Conservation (phyloP, 2,329 filamentous ascomycete species). For the Pseudocercospora crystallina region DNA sequence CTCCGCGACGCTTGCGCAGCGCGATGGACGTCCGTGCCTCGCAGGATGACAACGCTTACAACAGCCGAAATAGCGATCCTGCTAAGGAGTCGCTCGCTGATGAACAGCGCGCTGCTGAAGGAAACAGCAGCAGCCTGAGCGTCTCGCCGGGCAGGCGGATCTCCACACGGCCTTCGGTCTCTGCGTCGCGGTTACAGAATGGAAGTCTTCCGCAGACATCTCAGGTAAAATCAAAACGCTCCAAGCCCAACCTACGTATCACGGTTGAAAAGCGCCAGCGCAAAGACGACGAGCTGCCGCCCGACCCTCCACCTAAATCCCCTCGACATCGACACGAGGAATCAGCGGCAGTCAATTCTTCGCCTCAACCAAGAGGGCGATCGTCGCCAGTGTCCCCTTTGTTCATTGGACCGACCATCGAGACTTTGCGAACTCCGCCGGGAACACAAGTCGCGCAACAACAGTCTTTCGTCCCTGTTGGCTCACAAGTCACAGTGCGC, state of each 20-base stretch:
- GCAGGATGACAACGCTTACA: constrained; percentile 5
- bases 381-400: too few species aligned
- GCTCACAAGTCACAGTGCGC: constrained; percentile 8
- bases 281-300: constrained; percentile 10
- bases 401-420: not conserved
- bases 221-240: not conserved
- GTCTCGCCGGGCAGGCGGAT: not conserved
- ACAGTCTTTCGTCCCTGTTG: constrained; percentile 6
- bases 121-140: too few species aligned
- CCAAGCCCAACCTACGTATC: constrained; percentile 23
- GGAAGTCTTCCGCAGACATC: not conserved
- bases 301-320: constrained; percentile 26
- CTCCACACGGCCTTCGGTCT: not conserved
- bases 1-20: constrained; percentile 1
- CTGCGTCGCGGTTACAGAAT: too few species aligned
- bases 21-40: constrained; percentile 8
- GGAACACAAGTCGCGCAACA: constrained; percentile 9
- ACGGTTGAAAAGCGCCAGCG: constrained; percentile 10
- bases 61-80: constrained; percentile 14
- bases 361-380: not conserved
- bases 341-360: not conserved
- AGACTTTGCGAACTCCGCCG: constrained; percentile 3
- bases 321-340: constrained; percentile 16
- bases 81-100: constrained; percentile 1
- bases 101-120: not conserved